Base-by-base conservation (phyloP, 1,284 basidiomycete species). In the Coniferiporia sulphurascens region DNA sequence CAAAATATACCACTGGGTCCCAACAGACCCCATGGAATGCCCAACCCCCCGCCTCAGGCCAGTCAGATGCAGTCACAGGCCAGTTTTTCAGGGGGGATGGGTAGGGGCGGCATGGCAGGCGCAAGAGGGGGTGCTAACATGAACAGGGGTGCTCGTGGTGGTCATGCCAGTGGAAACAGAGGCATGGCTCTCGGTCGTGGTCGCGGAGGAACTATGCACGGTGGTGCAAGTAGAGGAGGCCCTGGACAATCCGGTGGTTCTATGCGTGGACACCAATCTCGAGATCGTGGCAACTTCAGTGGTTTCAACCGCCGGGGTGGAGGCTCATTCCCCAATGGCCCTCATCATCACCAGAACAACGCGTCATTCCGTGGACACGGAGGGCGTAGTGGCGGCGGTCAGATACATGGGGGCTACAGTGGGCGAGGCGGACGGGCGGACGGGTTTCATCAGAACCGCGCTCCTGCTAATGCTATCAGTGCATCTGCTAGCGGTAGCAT, bases 291-390 rank as follows among this genome's bases (percentile, higher is more conserved):
- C 64, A 85, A 85, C 69, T 79, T 76, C 56, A 76, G 76, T 41
- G 78, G 80, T 65, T 83, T 87, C 68, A 81, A 77, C 65, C 78
- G 83, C 65, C 81, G 78, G 69, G 79, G 86, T 62, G 76, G 87
- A 67, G 82, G 83, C 66, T 81, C 83, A 60, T 84, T 84, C 38
- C 87, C 86, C 70, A 78, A 72, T 63, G 77, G 77, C 66, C 54
- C 73, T 46, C 68, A 67, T 59, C 65, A 68, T 22, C 69, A 71
- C 32, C 70, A 72, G 56, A 66, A 66, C 17, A 64, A 61, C 48
- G 54, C 65, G 32, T 78, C 73, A 46, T 78, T 73, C 67, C 78
- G 80, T 62, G 74, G 75, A 43, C 76, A 77, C 49, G 75, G 75
- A 48, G 61, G 70, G 49, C 74, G 74, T 58, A 66, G 75, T 61